A percentile compares a stretch with the other conserved stretches of the same genome.
phyloP scores from a whole-genome alignment of 2,329 filamentous ascomycete species.

The Colletotrichum cereale region DNA sequence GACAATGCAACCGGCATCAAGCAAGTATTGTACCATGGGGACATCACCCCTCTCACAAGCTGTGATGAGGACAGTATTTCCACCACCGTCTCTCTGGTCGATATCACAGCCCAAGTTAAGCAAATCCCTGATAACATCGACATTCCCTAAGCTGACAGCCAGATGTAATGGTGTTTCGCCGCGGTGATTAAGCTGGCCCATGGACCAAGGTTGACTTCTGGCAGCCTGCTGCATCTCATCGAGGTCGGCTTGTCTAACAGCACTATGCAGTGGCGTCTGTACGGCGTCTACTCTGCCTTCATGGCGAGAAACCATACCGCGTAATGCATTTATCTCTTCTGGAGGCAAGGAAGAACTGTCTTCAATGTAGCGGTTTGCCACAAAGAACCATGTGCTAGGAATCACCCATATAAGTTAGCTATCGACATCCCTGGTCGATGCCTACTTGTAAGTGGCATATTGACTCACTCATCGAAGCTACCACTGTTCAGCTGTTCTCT shows the following conservation, averaged over 20 bases:
- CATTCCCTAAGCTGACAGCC: background rate
- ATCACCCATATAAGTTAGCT: background rate
- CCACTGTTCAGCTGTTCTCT: background rate
- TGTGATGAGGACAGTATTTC: background rate
- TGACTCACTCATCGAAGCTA: background rate
- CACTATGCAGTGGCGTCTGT: background rate
- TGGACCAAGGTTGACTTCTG: background rate
- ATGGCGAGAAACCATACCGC: background rate
- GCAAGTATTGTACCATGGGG: background rate
- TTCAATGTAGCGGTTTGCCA: background rate
- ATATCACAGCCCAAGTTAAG: background rate
- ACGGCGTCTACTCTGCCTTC: background rate
- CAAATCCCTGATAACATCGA: background rate
- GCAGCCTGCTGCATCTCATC: background rate
- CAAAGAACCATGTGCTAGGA: background rate
- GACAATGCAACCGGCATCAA: background rate
- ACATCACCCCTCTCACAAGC: rapidly evolving
- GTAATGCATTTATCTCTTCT: background rate
- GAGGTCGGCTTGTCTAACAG: background rate
- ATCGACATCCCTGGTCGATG: background rate
- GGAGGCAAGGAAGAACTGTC: rapidly evolving
- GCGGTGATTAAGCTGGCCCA: background rate
- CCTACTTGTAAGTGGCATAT: background rate
- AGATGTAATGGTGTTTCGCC: constrained; percentile 2
- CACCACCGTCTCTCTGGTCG: background rate